Evolutionary conservation across 2,329 filamentous ascomycete species (phyloP).

Genomic region (Byssochlamys sp.): DNA sequence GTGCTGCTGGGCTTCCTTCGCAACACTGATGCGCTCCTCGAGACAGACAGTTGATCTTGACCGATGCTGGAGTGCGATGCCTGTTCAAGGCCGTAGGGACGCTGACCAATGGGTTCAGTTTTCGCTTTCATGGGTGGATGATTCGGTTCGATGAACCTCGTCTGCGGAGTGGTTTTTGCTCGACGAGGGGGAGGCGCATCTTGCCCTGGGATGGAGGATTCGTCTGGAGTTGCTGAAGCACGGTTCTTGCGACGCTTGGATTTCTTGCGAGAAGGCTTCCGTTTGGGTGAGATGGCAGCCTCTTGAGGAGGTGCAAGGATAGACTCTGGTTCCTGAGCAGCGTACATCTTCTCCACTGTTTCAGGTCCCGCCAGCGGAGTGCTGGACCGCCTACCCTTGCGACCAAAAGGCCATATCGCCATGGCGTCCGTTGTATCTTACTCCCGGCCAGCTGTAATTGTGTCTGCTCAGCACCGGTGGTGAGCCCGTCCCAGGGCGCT

Average conservation of each 20-base stretch:
- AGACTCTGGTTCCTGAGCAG: constrained; percentile 22
- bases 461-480: background rate
- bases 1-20: constrained; percentile 51
- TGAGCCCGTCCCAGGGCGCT: background rate
- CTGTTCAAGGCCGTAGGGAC: constrained; percentile 13
- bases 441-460: background rate
- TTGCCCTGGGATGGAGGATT: constrained; percentile 8
- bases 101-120: constrained; percentile 6
- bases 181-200: constrained; percentile 6
- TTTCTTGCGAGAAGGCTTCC: constrained; percentile 24
- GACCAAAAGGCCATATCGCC: constrained; percentile 76
- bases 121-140: background rate
- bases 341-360: constrained; percentile 24
- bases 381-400: constrained; percentile 59
- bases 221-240: constrained; percentile 15
- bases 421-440: constrained; percentile 36
- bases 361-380: constrained; percentile 47
- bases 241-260: constrained; percentile 27
- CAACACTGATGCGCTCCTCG: constrained; percentile 41
- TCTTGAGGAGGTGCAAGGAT: constrained; percentile 1
- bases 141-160: background rate
- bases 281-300: constrained; percentile 12
- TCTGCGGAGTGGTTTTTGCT: constrained; percentile 8
- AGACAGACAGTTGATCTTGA: constrained; percentile 31
- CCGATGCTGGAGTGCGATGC: constrained; percentile 28